phyloP scores from a whole-genome alignment of 345 rosid species.

The Alliaria petiolata region DNA sequence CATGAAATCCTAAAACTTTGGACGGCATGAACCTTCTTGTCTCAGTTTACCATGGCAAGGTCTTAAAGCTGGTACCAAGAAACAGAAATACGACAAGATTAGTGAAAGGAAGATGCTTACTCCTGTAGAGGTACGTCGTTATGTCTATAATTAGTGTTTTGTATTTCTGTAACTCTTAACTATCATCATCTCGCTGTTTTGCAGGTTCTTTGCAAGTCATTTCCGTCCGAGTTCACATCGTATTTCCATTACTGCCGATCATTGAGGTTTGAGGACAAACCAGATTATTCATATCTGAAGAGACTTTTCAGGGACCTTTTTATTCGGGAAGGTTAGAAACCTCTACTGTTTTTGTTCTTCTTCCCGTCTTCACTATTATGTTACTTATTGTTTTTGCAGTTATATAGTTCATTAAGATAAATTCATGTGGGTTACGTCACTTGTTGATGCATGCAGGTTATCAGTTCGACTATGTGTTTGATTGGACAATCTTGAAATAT shows the following conservation, averaged over 20 bases:
- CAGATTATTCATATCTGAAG: conserved; percentile 93
- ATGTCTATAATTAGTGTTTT: neutral
- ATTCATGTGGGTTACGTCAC: neutral
- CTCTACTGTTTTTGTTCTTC: neutral
- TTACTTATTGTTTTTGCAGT: neutral
- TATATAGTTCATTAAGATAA: neutral
- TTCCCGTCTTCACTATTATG: neutral
- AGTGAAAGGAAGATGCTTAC: conserved; percentile 91
- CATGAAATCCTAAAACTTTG: neutral
- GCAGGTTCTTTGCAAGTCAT: conserved; percentile 87
- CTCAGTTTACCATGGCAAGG: conserved; percentile 98
- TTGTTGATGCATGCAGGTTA: conserved; percentile 50
- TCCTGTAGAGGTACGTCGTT: conserved; percentile 65
- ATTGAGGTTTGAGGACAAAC: conserved; percentile 93
- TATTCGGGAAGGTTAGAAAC: conserved; percentile 73
- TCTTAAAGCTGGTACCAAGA: conserved; percentile 86
- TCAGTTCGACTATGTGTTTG: conserved; percentile 91
- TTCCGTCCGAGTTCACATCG: conserved; percentile 84
- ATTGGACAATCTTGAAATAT: conserved; percentile 88
- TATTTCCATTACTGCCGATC: conserved; percentile 95
- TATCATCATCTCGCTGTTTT: neutral
- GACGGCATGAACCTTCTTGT: neutral
- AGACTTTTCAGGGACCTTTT: conserved; percentile 90
- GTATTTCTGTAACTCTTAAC: neutral
- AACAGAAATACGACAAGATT: conserved; percentile 93